Conservation (phyloP, 306 rosid genomes). For the Fragaria nilgerrensis region DNA sequence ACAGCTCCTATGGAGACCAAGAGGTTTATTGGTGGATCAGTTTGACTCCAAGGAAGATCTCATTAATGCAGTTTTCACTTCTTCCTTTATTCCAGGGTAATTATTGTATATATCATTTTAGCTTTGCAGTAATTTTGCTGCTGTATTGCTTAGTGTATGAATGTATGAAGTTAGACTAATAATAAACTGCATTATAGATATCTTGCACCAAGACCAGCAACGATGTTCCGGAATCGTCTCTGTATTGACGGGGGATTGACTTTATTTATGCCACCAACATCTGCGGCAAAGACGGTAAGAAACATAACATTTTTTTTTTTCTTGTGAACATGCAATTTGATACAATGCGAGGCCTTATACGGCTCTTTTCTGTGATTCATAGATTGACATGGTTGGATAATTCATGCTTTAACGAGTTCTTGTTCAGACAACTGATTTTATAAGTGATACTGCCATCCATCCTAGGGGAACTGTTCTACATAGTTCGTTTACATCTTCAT, state of each 20-base stretch:
- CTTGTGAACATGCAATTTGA: conserved; percentile 7
- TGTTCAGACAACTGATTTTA: neutral
- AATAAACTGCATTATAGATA: conserved; percentile 47
- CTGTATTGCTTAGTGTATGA: conserved; percentile 4
- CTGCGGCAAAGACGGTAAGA: conserved; percentile 82
- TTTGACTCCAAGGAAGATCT: conserved; percentile 98
- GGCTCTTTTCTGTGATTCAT: neutral
- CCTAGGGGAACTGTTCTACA: no score
- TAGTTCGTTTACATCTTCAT: no score
- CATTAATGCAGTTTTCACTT: conserved; percentile 90
- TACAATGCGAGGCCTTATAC: conserved; percentile 6
- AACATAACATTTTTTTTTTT: neutral
- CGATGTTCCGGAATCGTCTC: conserved; percentile 70
- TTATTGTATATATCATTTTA: conserved; percentile 32
- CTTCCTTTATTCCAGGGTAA: conserved; percentile 99
- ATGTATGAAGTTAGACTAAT: conserved; percentile 1
- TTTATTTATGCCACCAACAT: conserved; percentile 93
- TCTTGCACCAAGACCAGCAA: conserved; percentile 93
- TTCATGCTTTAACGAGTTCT: neutral
- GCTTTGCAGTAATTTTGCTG: conserved; percentile 16
- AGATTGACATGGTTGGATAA: neutral
- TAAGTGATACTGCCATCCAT: neutral
- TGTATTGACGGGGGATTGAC: conserved; percentile 98
- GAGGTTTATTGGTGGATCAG: conserved; percentile 90
- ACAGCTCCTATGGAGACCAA: conserved; percentile 87